phyloP scores from a whole-genome alignment of 306 rosid genomes.

The apple (Malus domestica) region DNA sequence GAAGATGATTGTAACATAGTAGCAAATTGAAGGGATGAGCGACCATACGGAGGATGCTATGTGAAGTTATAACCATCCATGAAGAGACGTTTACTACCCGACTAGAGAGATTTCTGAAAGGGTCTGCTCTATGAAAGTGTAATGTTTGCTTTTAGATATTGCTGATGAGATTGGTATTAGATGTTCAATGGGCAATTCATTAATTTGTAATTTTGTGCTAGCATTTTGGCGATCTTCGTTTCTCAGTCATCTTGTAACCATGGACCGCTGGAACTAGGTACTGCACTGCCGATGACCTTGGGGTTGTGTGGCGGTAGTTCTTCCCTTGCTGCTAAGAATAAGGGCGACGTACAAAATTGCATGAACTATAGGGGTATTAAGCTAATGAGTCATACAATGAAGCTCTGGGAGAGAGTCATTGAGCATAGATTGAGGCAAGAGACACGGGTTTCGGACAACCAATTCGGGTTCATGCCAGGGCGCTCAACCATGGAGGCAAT shows the following conservation, averaged over 20 bases:
- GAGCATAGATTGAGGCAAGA: too few relatives aligned
- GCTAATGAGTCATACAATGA: too few relatives aligned
- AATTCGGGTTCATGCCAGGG: too few relatives aligned
- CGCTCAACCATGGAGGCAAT: too few relatives aligned
- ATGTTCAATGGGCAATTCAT: conserved; percentile 8
- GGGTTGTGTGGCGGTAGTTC: background rate
- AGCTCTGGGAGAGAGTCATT: too few relatives aligned
- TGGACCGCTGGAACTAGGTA: background rate
- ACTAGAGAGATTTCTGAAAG: conserved; percentile 4
- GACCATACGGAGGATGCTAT: conserved; percentile 28
- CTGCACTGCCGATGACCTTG: background rate
- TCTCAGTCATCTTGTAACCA: background rate
- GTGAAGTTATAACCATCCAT: conserved; percentile 27
- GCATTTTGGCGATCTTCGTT: background rate
- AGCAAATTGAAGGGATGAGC: conserved; percentile 26
- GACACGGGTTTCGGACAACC: too few relatives aligned
- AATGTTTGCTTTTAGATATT: conserved; percentile 15
- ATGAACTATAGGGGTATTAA: too few relatives aligned
- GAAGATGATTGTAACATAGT: conserved; percentile 35
- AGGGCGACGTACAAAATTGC: too few relatives aligned
- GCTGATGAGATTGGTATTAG: conserved; percentile 8
- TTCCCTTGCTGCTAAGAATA: background rate
- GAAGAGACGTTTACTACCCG: conserved; percentile 18
- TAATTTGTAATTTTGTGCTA: conserved; percentile 6
- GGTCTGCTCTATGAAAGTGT: conserved; percentile 20